Evolutionary conservation across 2,329 filamentous ascomycete genomes (phyloP).

Genomic region (Arthrocladium fulminans): DNA sequence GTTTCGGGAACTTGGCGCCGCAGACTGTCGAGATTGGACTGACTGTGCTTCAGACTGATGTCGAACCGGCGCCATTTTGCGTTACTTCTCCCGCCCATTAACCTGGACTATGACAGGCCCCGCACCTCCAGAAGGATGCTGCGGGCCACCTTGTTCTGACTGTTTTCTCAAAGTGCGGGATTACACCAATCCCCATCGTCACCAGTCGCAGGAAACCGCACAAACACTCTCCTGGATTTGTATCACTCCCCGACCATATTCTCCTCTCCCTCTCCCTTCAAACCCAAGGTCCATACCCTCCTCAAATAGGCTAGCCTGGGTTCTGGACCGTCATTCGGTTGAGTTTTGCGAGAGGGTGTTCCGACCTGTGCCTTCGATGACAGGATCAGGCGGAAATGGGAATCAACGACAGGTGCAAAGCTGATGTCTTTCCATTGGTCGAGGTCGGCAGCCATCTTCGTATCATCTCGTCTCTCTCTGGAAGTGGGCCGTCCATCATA

Average conservation of each 20-base stretch:
- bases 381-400: too few relatives aligned
- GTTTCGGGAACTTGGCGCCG: too few relatives aligned
- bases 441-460: too few relatives aligned
- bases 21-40: too few relatives aligned
- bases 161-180: neutral
- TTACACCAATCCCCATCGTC: neutral
- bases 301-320: neutral
- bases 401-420: too few relatives aligned
- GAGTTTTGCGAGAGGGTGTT: neutral
- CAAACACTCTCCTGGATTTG: neutral
- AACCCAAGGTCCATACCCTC: neutral
- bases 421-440: too few relatives aligned
- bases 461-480: too few relatives aligned
- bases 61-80: neutral
- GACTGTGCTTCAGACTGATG: too few relatives aligned
- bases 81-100: neutral
- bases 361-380: neutral
- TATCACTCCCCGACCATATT: neutral
- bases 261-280: neutral
- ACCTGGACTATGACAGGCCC: neutral
- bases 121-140: neutral
- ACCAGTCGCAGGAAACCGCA: neutral
- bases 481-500: too few relatives aligned
- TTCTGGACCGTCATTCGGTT: neutral
- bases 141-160: neutral